phyloP scores from a whole-genome alignment of 2,329 filamentous ascomycete species.

The Emmonsiellopsis sp. region DNA sequence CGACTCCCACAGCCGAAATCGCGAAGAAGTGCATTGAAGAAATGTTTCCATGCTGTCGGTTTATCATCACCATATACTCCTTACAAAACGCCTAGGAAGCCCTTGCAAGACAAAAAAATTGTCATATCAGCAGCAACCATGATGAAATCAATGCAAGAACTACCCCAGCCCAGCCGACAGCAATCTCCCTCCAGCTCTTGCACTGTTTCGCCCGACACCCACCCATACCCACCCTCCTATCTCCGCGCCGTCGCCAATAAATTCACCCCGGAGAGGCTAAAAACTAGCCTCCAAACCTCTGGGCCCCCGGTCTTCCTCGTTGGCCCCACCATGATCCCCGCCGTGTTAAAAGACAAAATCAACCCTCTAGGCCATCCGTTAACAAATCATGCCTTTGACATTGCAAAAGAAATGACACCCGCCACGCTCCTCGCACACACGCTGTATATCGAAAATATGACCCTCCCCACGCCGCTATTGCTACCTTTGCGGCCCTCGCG shows the following conservation, averaged over 20 bases:
- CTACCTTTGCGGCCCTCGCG: conserved; percentile 7
- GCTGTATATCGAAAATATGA: conserved; percentile 11
- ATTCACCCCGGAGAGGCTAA: conserved; percentile 15
- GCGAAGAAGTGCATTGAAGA: too few relatives aligned
- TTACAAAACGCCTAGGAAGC: too few relatives aligned
- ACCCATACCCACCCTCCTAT: conserved; percentile 19
- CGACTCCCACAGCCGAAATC: too few relatives aligned
- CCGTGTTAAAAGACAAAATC: conserved; percentile 18
- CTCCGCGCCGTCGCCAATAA: conserved; percentile 16
- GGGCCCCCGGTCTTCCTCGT: conserved; percentile 21
- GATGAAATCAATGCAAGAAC: too few relatives aligned
- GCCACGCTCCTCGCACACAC: conserved; percentile 19
- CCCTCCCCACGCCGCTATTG: neutral
- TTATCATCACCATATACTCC: too few relatives aligned
- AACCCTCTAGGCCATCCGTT: too few relatives aligned
- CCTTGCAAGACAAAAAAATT: too few relatives aligned
- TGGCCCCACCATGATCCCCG: conserved; percentile 23
- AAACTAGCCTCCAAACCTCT: conserved; percentile 8
- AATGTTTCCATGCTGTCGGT: too few relatives aligned
- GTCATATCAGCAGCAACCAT: too few relatives aligned
- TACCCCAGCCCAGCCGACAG: too few relatives aligned
- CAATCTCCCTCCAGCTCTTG: neutral
- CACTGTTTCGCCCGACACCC: neutral
- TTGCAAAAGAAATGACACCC: conserved; percentile 19
- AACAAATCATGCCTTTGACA: conserved; percentile 14